Base-by-base conservation (phyloP, 2,329 filamentous ascomycete genomes). In the Fusarium graminum region DNA sequence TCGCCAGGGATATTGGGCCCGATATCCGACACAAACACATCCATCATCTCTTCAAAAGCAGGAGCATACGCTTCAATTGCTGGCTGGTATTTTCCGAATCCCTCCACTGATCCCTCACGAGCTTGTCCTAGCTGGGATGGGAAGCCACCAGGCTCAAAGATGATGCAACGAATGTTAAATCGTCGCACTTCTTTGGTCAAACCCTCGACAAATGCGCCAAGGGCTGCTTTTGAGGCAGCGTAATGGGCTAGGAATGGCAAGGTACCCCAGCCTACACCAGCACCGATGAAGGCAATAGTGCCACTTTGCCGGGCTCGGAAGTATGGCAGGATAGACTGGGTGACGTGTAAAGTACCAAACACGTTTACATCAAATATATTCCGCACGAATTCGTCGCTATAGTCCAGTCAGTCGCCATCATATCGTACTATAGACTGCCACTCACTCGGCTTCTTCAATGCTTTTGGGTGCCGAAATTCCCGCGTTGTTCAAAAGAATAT, bases 361-460 rank as follows among this genome's bases (percentile, higher is more conserved):
- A 58, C n/a, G 16, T 58, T 58, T 4, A 58, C 55, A 6, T 58
- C 34, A 6, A 58, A 58, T 6, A 58, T 16, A 10, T 58, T 56
- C 1, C 28, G 40, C 2, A 58, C 51, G 25, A 56, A 58, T 4
- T 41, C 41, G 4, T 58, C 51, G 2, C 55, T 58, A 9, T 2
- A 8, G 19, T 6, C 10, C 3, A 3, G 40, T 57, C 16, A 57
- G 25, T 10, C 6, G 16, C 11, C 12, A 0, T 7, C 5, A 3
- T 9, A 19, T 11, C 8, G 9, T 7, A 13, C 12, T 6, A 28
- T 3, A 22, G 9, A n/a, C 1, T 7, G 26, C 10, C 3, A 28
- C 55, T 17, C 40, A 58, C 55, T 58, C 41, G 11, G 55, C 55
- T 14, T 58, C 55, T 17, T 58, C 55, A 2, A 56, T 46, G 8